Evolutionary conservation across 768 basidiomycete species (phyloP).

Genomic region (Tylopilus cervinicoccineus): DNA sequence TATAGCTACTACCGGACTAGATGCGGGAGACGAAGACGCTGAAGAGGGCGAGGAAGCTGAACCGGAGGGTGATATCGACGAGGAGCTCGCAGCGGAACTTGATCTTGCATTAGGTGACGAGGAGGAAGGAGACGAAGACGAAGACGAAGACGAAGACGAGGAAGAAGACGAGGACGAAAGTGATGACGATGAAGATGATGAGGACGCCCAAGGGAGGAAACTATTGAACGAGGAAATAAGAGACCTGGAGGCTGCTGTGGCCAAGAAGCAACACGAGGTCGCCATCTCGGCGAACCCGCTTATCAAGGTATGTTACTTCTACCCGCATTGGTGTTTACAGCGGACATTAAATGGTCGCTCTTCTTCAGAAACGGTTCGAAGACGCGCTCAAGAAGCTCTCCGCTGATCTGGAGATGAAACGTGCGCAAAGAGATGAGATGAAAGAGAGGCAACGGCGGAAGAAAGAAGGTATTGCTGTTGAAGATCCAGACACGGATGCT

Average conservation of each 20-base stretch:
- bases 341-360: not conserved
- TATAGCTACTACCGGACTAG: slow-evolving; percentile 49
- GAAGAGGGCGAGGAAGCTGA: slow-evolving; percentile 57
- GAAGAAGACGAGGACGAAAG: slow-evolving; percentile 45
- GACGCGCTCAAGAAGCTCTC: slow-evolving; percentile 87
- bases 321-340: not conserved
- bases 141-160: slow-evolving; percentile 67
- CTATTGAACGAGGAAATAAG: slow-evolving; percentile 85
- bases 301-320: slow-evolving; percentile 55
- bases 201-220: slow-evolving; percentile 72
- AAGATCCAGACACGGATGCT: slow-evolving; percentile 40
- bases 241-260: slow-evolving; percentile 83
- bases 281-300: slow-evolving; percentile 81
- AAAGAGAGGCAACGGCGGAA: slow-evolving; percentile 68
- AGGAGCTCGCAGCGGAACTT: slow-evolving; percentile 83
- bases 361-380: slow-evolving; percentile 82
- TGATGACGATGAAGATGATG: slow-evolving; percentile 78
- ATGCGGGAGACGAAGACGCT: slow-evolving; percentile 53
- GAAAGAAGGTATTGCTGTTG: slow-evolving; percentile 57
- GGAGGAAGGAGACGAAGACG: slow-evolving; percentile 57
- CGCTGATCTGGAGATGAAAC: slow-evolving; percentile 82
- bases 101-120: slow-evolving; percentile 76
- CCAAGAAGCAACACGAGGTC: slow-evolving; percentile 81
- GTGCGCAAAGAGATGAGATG: slow-evolving; percentile 73
- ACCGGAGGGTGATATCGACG: slow-evolving; percentile 78